phyloP scores from a whole-genome alignment of 768 basidiomycete genomes.

The Strobilomyces confusus region DNA sequence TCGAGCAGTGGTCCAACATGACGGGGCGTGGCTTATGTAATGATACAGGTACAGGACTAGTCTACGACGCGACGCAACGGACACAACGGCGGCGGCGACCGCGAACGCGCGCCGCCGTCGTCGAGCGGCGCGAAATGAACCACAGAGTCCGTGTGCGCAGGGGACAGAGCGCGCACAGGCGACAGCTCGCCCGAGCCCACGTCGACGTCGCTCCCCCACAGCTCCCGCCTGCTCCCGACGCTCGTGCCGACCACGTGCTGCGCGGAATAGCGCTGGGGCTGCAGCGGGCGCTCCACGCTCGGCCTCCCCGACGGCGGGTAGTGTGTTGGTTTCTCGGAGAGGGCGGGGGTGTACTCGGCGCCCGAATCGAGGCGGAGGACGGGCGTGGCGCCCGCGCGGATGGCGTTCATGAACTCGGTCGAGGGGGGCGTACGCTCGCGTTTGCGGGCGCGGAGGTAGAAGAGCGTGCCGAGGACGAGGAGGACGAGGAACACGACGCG shows the following conservation, averaged over 20 bases:
- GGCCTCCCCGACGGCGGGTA: constrained; percentile 9
- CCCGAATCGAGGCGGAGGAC: constrained; percentile 28
- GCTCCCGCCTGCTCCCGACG: constrained; percentile 18
- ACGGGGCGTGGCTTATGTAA: too few species aligned
- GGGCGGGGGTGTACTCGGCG: constrained; percentile 9
- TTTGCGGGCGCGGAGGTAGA: constrained; percentile 39
- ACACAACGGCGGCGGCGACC: constrained; percentile 16
- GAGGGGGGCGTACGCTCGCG: constrained; percentile 51
- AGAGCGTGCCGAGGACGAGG: constrained; percentile 32
- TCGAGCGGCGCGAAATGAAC: constrained; percentile 14
- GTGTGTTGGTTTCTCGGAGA: constrained; percentile 22
- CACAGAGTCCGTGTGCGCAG: neutral
- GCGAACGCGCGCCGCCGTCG: neutral
- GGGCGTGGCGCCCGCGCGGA: constrained; percentile 20
- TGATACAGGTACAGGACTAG: too few species aligned
- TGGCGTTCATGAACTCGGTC: constrained; percentile 47
- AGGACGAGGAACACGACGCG: constrained; percentile 38
- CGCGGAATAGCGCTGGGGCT: constrained; percentile 20
- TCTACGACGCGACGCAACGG: constrained; percentile 21
- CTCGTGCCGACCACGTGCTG: constrained; percentile 10
- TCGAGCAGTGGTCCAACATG: too few species aligned
- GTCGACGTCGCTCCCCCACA: constrained; percentile 23
- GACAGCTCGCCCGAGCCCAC: constrained; percentile 2
- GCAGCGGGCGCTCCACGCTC: constrained; percentile 21
- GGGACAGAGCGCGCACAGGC: constrained; percentile 3